Evolutionary conservation across 2,329 filamentous ascomycete species (phyloP).

Genomic region (Alternaria sp.): DNA sequence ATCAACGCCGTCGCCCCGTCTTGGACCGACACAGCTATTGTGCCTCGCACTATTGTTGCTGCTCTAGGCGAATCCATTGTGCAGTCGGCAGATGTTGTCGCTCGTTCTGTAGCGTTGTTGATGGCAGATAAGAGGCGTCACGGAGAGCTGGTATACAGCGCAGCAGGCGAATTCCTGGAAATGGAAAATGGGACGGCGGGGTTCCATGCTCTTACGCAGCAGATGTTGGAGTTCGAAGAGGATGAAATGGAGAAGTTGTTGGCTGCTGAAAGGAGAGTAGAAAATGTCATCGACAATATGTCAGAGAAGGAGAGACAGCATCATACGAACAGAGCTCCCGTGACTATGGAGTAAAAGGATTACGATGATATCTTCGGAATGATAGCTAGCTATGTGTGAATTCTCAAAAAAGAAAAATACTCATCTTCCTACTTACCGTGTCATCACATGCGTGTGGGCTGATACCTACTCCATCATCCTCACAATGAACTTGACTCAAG

Average conservation of each 20-base stretch:
- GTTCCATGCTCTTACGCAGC: slow-evolving; percentile 25
- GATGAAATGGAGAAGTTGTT: slow-evolving; percentile 11
- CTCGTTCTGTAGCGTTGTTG: slow-evolving; percentile 31
- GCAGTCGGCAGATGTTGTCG: slow-evolving; percentile 37
- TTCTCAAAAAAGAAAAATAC: not conserved
- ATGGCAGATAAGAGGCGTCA: slow-evolving; percentile 40
- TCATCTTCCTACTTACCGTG: too few relatives aligned
- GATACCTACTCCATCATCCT: not conserved
- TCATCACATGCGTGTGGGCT: not conserved
- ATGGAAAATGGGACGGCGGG: slow-evolving; percentile 40
- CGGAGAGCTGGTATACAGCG: slow-evolving; percentile 39
- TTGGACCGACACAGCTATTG: slow-evolving; percentile 43
- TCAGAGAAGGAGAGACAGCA: not conserved
- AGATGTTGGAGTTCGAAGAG: slow-evolving; percentile 24
- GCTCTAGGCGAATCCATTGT: slow-evolving; percentile 26
- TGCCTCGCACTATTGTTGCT: slow-evolving; percentile 20
- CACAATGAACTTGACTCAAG: too few relatives aligned
- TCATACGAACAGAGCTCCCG: not conserved
- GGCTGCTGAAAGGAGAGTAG: not conserved
- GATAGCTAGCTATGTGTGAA: not conserved
- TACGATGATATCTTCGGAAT: not conserved
- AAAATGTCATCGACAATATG: slow-evolving; percentile 2
- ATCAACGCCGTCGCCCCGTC: slow-evolving; percentile 45
- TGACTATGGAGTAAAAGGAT: not conserved
- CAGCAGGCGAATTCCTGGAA: slow-evolving; percentile 35